Conservation (phyloP, 192 early-diverging fungal genomes). For the Umbelopsis sp. region DNA sequence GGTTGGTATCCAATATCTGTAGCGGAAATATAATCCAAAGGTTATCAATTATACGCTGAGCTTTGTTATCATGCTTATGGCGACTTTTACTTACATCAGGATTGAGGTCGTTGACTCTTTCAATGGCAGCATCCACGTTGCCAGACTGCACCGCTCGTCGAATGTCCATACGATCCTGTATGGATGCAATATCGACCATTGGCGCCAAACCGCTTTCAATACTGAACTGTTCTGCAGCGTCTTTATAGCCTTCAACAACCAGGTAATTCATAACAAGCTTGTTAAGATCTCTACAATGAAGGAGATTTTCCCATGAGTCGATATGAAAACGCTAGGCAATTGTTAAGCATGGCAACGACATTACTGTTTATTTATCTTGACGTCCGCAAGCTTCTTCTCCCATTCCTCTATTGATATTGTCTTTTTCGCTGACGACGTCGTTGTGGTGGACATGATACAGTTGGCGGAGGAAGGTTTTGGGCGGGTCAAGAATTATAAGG, state of each 20-base stretch:
- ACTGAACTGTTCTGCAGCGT: slow-evolving; percentile 96
- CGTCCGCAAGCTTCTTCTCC: slow-evolving; percentile 80
- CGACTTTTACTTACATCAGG: slow-evolving; percentile 72
- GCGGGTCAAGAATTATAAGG: background rate
- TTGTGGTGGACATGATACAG: slow-evolving; percentile 9
- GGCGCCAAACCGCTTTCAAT: slow-evolving; percentile 82
- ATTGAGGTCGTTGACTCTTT: slow-evolving; percentile 97
- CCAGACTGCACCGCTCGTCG: slow-evolving; percentile 90
- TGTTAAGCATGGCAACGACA: slow-evolving; percentile 18
- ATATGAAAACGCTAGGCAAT: slow-evolving; percentile 15
- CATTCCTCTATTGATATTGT: slow-evolving; percentile 77
- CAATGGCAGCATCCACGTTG: slow-evolving; percentile 91
- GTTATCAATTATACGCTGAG: background rate
- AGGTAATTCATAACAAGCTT: slow-evolving; percentile 99
- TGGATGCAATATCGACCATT: slow-evolving; percentile 81
- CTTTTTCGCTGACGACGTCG: slow-evolving; percentile 50
- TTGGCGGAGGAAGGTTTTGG: background rate
- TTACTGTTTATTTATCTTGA: slow-evolving; percentile 84
- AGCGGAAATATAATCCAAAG: background rate
- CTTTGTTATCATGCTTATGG: background rate
- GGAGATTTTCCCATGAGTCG: background rate
- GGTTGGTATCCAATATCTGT: slow-evolving; percentile 93
- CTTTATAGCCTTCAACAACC: slow-evolving; percentile 98
- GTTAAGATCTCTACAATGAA: slow-evolving; percentile 80
- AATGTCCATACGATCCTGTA: slow-evolving; percentile 95